Base-by-base conservation (phyloP, 306 rosid species). In the Cyclanthera cordifolia region DNA sequence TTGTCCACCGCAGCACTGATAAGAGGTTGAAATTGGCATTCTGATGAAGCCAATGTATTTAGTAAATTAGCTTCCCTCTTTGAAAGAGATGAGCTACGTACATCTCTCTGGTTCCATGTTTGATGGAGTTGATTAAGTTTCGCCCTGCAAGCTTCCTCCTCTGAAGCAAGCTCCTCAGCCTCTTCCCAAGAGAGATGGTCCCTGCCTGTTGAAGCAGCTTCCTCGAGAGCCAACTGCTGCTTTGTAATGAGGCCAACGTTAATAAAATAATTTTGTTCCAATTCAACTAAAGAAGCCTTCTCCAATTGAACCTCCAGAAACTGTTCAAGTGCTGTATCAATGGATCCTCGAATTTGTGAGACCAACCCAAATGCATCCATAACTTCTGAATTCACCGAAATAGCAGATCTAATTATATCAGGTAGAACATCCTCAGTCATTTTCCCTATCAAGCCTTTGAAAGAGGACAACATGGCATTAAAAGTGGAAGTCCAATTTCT, bases 131-230 rank as follows among this genome's bases (percentile, higher is more conserved):
- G 96, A 73, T 87, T 83, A 76, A 91, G 87, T 77, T 89, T 87
- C 64, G 83, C 90, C 78, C 92, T 87, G 80, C 97, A 89, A 79
- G 88, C 95, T 82, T 91, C 97, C 84, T 91, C 97, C 76, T 91
- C 91, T 65, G 96, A 82, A 45, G 95, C 96, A 72, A 91, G 95
- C 82, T 91, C 97, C 79, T 91, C 97, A 50, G 97, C 96, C 83
- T 91, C 97, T 82, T 91, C 97, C 97, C 97, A 91, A 30, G 96
- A 91, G 76, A 91, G 92, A 84, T 89, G 86, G 82, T 91, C 97
- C 75, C 97, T 88, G 48, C 96, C 86, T 80, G 82, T 91, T 60
- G 77, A 79, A 74, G 97, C 87, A 72, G 95, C 97, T 84, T 91
- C 92, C 84, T 89, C 95, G 53, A 91, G 97, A 71, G 92, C 88